Conservation (phyloP, 768 basidiomycete species). For the Termitomyces sp. region DNA sequence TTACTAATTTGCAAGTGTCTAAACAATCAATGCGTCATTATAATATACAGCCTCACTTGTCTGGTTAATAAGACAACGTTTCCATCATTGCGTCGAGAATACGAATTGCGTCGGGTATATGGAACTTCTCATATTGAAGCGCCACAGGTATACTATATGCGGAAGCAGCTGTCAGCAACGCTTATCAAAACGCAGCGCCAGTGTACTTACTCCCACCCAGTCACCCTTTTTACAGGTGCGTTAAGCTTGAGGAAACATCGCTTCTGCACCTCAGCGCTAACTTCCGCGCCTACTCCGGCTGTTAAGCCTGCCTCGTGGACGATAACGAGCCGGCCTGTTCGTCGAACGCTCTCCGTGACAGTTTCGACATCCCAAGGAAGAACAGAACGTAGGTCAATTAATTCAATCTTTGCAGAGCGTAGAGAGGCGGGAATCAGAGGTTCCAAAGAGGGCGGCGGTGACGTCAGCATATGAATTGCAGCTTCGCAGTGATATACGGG, state of each 20-base stretch:
- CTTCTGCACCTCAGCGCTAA: conserved; percentile 87
- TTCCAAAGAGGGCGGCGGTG: conserved; percentile 61
- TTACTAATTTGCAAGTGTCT: background rate
- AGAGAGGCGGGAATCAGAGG: conserved; percentile 58
- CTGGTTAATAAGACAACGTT: conserved; percentile 62
- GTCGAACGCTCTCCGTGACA: conserved; percentile 74
- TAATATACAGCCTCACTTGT: background rate
- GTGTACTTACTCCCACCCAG: conserved; percentile 88
- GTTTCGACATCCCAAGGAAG: conserved; percentile 86
- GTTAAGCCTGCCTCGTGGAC: conserved; percentile 91
- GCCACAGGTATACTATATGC: conserved; percentile 67
- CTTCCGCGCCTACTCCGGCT: conserved; percentile 86
- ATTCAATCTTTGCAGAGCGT: conserved; percentile 71
- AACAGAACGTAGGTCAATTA: conserved; percentile 88
- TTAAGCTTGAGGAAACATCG: conserved; percentile 83
- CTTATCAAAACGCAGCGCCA: background rate
- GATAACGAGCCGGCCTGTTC: conserved; percentile 80
- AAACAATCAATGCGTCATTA: background rate
- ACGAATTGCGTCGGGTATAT: conserved; percentile 82
- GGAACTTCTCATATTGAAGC: conserved; percentile 87
- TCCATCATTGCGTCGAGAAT: conserved; percentile 81
- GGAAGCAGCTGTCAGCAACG: background rate
- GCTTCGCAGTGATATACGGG: conserved; percentile 87
- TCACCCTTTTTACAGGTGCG: conserved; percentile 81
- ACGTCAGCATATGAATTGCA: conserved; percentile 67